A percentile compares a stretch with the other conserved stretches of the same genome.
phyloP scores from a whole-genome alignment of 495 filamentous ascomycete genomes.

The Neurospora hispaniola region DNA sequence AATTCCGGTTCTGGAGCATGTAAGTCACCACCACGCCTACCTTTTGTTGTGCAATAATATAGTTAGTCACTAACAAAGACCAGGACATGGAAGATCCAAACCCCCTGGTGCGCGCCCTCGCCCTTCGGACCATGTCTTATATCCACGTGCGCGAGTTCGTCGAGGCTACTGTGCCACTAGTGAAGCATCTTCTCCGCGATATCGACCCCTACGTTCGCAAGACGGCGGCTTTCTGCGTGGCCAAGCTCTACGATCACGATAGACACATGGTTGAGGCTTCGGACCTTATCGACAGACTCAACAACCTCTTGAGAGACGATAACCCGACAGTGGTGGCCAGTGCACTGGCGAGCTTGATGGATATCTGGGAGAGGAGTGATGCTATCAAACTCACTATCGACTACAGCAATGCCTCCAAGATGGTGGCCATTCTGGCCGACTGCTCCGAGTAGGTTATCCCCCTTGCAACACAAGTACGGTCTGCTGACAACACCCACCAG shows the following conservation, averaged over 20 bases:
- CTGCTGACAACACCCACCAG: constrained; percentile 36
- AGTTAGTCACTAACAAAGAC: constrained; percentile 6
- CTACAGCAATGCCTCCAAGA: constrained; percentile 91
- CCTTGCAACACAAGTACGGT: not conserved
- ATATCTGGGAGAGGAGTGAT: constrained; percentile 98
- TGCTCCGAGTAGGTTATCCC: constrained; percentile 77
- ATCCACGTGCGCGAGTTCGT: constrained; percentile 96
- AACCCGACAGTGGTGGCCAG: constrained; percentile 96
- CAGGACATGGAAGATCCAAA: constrained; percentile 93
- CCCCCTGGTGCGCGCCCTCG: constrained; percentile 85
- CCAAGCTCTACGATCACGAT: constrained; percentile 96
- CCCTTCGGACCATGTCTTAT: constrained; percentile 92
- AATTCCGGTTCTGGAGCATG: constrained; percentile 73
- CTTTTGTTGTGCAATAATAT: not conserved
- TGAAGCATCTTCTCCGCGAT: constrained; percentile 78
- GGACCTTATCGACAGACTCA: constrained; percentile 86
- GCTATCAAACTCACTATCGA: constrained; percentile 97
- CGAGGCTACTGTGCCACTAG: constrained; percentile 73
- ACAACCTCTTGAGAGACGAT: constrained; percentile 82
- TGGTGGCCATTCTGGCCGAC: constrained; percentile 91
- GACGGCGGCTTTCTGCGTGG: constrained; percentile 91
- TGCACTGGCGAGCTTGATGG: constrained; percentile 83
- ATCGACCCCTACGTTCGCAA: constrained; percentile 94
- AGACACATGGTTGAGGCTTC: constrained; percentile 78
- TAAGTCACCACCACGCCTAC: constrained; percentile 29